Conservation (phyloP, 352 stramenopile genomes). For the Thalassiosira sp. region DNA sequence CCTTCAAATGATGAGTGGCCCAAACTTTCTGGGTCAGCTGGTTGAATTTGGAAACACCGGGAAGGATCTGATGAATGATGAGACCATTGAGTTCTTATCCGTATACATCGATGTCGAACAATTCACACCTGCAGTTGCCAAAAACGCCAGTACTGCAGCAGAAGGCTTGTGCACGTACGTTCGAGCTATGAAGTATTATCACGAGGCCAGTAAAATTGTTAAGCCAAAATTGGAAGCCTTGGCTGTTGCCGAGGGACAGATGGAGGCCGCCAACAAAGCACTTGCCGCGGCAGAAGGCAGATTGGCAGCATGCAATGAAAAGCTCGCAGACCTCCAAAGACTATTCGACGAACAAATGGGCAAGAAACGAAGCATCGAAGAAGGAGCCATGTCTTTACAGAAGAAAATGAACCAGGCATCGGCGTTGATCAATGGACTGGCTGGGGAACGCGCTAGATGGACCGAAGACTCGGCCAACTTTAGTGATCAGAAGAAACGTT, state of each 20-base stretch:
- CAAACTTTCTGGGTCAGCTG: slow-evolving; percentile 96
- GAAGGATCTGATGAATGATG: slow-evolving; percentile 98
- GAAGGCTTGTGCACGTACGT: slow-evolving; percentile 97
- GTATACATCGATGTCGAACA: slow-evolving; percentile 97
- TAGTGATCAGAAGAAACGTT: slow-evolving; percentile 92
- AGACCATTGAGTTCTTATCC: slow-evolving; percentile 96
- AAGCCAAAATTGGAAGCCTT: slow-evolving; percentile 98
- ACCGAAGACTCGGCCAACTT: slow-evolving; percentile 98
- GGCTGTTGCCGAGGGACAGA: slow-evolving; percentile 93
- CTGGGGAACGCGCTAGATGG: slow-evolving; percentile 94
- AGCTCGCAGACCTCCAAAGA: slow-evolving; percentile 91
- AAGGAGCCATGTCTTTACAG: slow-evolving; percentile 92
- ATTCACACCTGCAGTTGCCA: slow-evolving; percentile 93
- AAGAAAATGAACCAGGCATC: slow-evolving; percentile 97
- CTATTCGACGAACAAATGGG: slow-evolving; percentile 97
- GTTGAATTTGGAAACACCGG: slow-evolving; percentile 93
- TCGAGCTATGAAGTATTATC: slow-evolving; percentile 98
- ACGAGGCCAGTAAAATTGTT: slow-evolving; percentile 97
- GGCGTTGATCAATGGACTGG: slow-evolving; percentile 95
- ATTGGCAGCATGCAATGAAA: slow-evolving; percentile 92
- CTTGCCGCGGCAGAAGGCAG: slow-evolving; percentile 90
- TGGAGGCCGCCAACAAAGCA: slow-evolving; percentile 96
- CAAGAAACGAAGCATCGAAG: slow-evolving; percentile 93
- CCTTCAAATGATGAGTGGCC: slow-evolving; percentile 94
- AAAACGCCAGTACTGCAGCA: slow-evolving; percentile 94